These are phyloP conservation scores for Colletotrichum sansevieriae DNA, from an alignment of 2,329 filamentous ascomycete species.

Conservation along the genomic window DNA sequence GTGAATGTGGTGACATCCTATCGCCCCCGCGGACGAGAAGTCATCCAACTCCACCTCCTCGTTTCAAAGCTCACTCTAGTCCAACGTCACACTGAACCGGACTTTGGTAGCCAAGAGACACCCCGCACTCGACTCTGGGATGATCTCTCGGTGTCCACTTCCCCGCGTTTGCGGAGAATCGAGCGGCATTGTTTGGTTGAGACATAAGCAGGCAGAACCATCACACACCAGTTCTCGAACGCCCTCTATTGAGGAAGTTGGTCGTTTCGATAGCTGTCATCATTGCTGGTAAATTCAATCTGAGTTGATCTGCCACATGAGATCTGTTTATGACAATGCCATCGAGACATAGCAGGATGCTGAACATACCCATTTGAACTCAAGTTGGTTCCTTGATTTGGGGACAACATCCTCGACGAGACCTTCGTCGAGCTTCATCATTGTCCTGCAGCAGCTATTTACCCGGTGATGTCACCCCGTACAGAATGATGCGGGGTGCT, in stretches of 20 bases:
- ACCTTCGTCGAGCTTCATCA: not conserved
- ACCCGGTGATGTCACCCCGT: conserved; percentile 17
- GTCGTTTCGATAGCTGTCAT: too few relatives aligned
- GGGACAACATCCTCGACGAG: not conserved
- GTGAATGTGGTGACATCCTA: not conserved
- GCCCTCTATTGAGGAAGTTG: too few relatives aligned
- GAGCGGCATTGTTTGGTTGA: not conserved
- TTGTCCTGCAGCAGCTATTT: conserved; percentile 5
- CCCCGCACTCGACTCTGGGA: conserved; percentile 8
- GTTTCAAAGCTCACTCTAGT: not conserved
- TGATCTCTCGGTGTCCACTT: conserved; percentile 1
- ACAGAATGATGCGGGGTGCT: conserved; percentile 17
- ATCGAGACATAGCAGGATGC: too few relatives aligned
- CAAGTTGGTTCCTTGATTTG: too few relatives aligned
- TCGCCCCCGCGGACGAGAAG: not conserved
- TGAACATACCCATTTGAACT: too few relatives aligned
- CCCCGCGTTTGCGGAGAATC: not conserved
- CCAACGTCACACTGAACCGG: conserved; percentile 9
- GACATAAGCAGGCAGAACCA: too few relatives aligned
- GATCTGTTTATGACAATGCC: too few relatives aligned
- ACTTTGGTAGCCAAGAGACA: not conserved
- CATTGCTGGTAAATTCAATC: too few relatives aligned
- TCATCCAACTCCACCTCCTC: not conserved
- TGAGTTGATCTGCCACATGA: too few relatives aligned
- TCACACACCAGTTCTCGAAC: not conserved